Percentiles rank a stretch among this genome's conserved stretches.
These are phyloP conservation scores for Ambrosia hybrid DNA, from an alignment of 140 eudicot genomes.

Conservation along the genomic window DNA sequence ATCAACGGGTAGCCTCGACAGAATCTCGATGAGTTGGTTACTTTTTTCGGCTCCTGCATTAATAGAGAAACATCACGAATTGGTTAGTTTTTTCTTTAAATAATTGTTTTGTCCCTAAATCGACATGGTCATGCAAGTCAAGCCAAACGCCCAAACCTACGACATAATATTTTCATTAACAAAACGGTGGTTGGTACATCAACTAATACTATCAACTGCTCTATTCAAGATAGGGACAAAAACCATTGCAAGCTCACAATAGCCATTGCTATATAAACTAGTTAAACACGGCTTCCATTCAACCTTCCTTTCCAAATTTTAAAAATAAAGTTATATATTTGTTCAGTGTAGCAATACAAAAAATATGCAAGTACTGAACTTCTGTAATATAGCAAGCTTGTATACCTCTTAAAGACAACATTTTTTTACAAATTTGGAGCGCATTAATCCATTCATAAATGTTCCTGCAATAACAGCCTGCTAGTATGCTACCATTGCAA, in stretches of 20 bases:
- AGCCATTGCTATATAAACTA: no score
- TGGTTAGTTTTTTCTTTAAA: background rate
- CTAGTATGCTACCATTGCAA: background rate
- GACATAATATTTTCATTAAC: background rate
- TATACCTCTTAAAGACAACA: no score
- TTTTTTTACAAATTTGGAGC: no score
- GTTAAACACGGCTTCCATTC: no score
- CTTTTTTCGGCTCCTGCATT: background rate
- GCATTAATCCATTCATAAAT: no score
- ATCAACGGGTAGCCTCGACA: slow-evolving; percentile 47
- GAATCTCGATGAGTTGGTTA: slow-evolving; percentile 29
- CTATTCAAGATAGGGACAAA: background rate
- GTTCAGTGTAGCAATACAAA: no score
- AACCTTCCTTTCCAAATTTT: no score
- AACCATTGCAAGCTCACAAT: no score
- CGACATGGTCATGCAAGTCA: background rate
- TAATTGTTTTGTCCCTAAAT: background rate
- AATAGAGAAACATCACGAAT: background rate
- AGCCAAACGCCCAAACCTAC: background rate
- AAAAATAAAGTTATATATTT: no score
- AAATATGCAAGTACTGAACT: no score
- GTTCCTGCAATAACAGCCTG: no score
- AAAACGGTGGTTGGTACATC: background rate
- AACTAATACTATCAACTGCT: background rate
- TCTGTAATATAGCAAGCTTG: no score